Evolutionary conservation across 495 filamentous ascomycete species (phyloP).

Genomic region (Podospora australis): DNA sequence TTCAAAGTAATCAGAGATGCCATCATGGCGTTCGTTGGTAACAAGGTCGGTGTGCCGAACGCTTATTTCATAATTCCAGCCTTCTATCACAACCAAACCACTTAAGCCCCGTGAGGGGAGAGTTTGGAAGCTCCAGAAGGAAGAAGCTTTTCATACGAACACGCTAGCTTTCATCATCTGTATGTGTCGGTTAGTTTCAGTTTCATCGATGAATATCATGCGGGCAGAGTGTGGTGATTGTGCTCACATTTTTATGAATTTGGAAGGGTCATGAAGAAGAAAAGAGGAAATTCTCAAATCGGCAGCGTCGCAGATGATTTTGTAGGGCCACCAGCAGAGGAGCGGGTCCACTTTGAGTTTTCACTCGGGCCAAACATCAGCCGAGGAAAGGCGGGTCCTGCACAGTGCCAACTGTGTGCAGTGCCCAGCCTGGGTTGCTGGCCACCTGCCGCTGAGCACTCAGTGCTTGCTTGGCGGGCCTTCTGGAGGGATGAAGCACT

Average conservation of each 20-base stretch:
- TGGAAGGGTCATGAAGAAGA: slow-evolving; percentile 80
- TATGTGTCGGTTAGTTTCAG: slow-evolving; percentile 67
- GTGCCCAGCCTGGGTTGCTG: too few relatives aligned
- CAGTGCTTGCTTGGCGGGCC: too few relatives aligned
- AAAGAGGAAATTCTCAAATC: slow-evolving; percentile 29
- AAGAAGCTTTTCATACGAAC: slow-evolving; percentile 41
- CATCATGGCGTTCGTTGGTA: slow-evolving; percentile 92
- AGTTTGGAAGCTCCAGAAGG: slow-evolving; percentile 62
- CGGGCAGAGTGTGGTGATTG: slow-evolving; percentile 15
- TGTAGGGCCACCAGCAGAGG: slow-evolving; percentile 3
- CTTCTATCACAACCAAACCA: slow-evolving; percentile 63
- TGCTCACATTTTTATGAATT: slow-evolving; percentile 85
- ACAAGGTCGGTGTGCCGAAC: slow-evolving; percentile 99
- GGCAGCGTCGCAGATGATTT: slow-evolving; percentile 11
- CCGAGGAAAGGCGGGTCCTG: slow-evolving; percentile 7
- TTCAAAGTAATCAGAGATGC: slow-evolving; percentile 82
- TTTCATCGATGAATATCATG: slow-evolving; percentile 81
- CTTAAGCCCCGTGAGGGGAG: slow-evolving; percentile 82
- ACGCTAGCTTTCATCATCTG: slow-evolving; percentile 56
- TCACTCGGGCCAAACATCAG: slow-evolving; percentile 16
- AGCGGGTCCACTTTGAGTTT: slow-evolving; percentile 13
- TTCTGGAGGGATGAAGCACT: too few relatives aligned
- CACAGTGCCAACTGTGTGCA: too few relatives aligned
- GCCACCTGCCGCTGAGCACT: too few relatives aligned
- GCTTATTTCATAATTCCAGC: slow-evolving; percentile 85